Evolutionary conservation across 306 rosid species (phyloP).

Genomic region (Abrus precatorius): DNA sequence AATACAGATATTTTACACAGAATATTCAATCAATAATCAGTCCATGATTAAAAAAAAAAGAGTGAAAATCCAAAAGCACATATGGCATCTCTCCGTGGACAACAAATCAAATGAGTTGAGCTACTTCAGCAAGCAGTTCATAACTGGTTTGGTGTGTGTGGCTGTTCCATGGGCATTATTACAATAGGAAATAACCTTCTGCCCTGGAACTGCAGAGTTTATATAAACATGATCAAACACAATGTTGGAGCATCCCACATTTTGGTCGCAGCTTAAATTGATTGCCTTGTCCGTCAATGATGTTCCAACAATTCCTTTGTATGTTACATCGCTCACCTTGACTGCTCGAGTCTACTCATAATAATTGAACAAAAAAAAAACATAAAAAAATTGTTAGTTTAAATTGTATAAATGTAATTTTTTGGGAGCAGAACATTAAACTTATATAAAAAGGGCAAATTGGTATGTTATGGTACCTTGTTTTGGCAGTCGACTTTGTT

Average conservation of each 20-base stretch:
- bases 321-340: constrained; percentile 57
- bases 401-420: background rate
- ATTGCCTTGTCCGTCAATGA: constrained; percentile 52
- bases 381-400: background rate
- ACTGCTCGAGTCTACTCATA: constrained; percentile 48
- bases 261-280: constrained; percentile 58
- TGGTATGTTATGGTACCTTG: constrained; percentile 44
- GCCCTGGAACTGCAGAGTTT: constrained; percentile 41
- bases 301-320: constrained; percentile 58
- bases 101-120: constrained; percentile 21
- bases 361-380: background rate
- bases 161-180: constrained; percentile 63
- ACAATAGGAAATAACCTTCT: constrained; percentile 46
- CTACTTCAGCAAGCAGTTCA: constrained; percentile 53
- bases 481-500: constrained; percentile 39
- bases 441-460: background rate
- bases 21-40: constrained; percentile 27
- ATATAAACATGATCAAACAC: constrained; percentile 54
- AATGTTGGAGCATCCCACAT: constrained; percentile 60
- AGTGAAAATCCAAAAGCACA: background rate
- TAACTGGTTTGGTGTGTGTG: constrained; percentile 48
- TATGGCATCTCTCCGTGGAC: background rate
- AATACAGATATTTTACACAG: background rate
- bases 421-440: background rate
- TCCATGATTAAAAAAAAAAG: background rate